A percentile compares a stretch with the other conserved stretches of the same genome.
phyloP scores from a whole-genome alignment of 2,329 filamentous ascomycete genomes.

The Trichoderma asperellum region DNA sequence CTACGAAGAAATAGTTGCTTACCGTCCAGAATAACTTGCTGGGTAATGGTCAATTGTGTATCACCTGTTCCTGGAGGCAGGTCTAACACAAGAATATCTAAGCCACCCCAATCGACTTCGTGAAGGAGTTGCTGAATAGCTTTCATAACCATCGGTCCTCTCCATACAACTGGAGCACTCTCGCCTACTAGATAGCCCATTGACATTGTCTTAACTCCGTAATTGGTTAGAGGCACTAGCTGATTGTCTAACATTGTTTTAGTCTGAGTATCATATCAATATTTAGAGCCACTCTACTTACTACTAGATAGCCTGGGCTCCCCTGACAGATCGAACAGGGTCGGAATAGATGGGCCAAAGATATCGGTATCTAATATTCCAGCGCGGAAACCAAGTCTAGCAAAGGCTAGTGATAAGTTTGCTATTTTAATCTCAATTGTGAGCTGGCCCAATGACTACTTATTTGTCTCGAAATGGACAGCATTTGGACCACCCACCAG shows the following conservation, averaged over 20 bases:
- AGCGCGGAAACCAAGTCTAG: conserved; percentile 75
- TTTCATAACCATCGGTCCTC: conserved; percentile 97
- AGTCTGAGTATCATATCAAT: background rate
- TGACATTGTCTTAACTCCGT: conserved; percentile 97
- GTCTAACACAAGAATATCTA: conserved; percentile 89
- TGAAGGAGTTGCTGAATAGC: conserved; percentile 93
- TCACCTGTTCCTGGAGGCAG: conserved; percentile 94
- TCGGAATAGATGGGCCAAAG: conserved; percentile 94
- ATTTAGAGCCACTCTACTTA: conserved; percentile 46
- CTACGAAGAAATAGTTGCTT: conserved; percentile 35
- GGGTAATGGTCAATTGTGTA: conserved; percentile 93
- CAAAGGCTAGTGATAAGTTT: conserved; percentile 87
- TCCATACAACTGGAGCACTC: conserved; percentile 86
- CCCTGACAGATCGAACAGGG: conserved; percentile 78
- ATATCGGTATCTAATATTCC: conserved; percentile 96
- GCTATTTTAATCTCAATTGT: conserved; percentile 43
- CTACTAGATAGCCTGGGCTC: conserved; percentile 76
- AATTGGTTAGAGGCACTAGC: conserved; percentile 86
- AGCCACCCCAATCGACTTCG: conserved; percentile 88
- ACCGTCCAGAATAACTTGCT: conserved; percentile 89
- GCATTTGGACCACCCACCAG: conserved; percentile 56
- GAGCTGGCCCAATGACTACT: background rate
- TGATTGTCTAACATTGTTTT: conserved; percentile 64
- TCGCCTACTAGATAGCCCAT: conserved; percentile 92
- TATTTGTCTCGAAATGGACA: background rate